A percentile compares a stretch with the other conserved stretches of the same genome.
phyloP scores from a whole-genome alignment of 2,329 filamentous ascomycete species.

The Fusarium sp. region DNA sequence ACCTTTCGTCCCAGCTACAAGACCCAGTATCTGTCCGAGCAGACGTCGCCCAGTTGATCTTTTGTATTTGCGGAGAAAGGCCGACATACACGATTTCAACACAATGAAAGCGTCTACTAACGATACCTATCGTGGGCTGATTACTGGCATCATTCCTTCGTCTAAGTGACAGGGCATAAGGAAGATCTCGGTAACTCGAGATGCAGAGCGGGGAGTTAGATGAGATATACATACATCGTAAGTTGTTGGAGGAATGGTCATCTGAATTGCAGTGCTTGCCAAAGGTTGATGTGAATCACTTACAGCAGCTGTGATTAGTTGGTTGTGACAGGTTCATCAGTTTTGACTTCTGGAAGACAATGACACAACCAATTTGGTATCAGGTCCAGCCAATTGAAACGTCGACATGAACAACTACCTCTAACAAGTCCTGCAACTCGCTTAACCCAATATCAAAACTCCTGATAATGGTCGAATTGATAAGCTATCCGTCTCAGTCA shows the following conservation, averaged over 20 bases:
- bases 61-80: conserved; percentile 32
- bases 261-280: conserved; percentile 24
- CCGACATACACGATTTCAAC: conserved; percentile 16
- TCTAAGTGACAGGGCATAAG: conserved; percentile 4
- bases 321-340: background rate
- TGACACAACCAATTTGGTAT: background rate
- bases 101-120: background rate
- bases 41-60: conserved; percentile 18
- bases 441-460: background rate
- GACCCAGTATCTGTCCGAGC: conserved; percentile 6
- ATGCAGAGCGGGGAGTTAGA: conserved; percentile 1
- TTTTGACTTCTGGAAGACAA: background rate
- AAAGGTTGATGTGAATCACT: conserved; percentile 7
- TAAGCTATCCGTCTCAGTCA: background rate
- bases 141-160: conserved; percentile 29
- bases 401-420: background rate
- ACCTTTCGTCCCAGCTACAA: conserved; percentile 11
- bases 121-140: conserved; percentile 39
- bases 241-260: conserved; percentile 3
- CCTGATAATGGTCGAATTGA: conserved; percentile 2
- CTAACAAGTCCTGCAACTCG: background rate
- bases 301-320: background rate
- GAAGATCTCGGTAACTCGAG: conserved; percentile 23
- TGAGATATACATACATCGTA: background rate
- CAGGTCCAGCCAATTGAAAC: background rate